phyloP scores from a whole-genome alignment of 768 basidiomycete genomes.

The Pseudohyphozyma bogoriensis region DNA sequence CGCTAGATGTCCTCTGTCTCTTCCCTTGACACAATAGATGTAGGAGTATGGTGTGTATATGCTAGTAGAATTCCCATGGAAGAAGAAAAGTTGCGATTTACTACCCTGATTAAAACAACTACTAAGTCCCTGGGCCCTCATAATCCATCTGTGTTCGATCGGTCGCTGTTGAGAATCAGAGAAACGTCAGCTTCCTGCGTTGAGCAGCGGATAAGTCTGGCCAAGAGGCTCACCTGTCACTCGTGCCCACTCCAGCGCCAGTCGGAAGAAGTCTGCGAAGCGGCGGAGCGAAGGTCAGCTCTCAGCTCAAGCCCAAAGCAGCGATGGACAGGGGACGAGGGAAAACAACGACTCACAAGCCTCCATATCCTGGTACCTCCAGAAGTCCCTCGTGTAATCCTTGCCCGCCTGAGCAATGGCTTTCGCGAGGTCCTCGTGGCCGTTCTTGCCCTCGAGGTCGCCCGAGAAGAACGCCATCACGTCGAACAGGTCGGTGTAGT shows the following conservation, averaged over 20 bases:
- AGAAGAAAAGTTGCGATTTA: too few relatives aligned
- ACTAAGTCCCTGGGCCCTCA: slow-evolving; percentile 1
- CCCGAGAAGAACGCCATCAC: slow-evolving; percentile 64
- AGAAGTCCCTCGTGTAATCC: slow-evolving; percentile 30
- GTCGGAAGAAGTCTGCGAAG: slow-evolving; percentile 30
- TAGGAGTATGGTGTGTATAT: too few relatives aligned
- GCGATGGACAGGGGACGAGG: too few relatives aligned
- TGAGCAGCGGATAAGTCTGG: too few relatives aligned
- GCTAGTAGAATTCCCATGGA: too few relatives aligned
- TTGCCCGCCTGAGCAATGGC: slow-evolving; percentile 51
- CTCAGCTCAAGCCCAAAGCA: too few relatives aligned
- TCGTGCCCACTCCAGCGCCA: slow-evolving; percentile 34
- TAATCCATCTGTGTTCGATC: slow-evolving; percentile 16
- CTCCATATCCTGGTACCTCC: slow-evolving; percentile 35
- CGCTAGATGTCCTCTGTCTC: too few relatives aligned
- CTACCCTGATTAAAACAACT: too few relatives aligned
- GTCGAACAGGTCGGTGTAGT: slow-evolving; percentile 49
- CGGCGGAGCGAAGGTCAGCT: not conserved
- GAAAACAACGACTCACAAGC: slow-evolving; percentile 21
- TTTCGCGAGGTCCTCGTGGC: slow-evolving; percentile 52
- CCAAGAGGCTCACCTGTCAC: slow-evolving; percentile 5
- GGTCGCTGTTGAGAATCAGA: not conserved
- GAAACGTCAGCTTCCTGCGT: not conserved
- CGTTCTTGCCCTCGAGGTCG: slow-evolving; percentile 49
- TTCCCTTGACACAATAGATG: too few relatives aligned